Percentiles rank a stretch among this genome's conserved stretches.
Evolutionary conservation across 176 grass and related monocot genomes (phyloP).

Genomic region (Otatea glauca): DNA sequence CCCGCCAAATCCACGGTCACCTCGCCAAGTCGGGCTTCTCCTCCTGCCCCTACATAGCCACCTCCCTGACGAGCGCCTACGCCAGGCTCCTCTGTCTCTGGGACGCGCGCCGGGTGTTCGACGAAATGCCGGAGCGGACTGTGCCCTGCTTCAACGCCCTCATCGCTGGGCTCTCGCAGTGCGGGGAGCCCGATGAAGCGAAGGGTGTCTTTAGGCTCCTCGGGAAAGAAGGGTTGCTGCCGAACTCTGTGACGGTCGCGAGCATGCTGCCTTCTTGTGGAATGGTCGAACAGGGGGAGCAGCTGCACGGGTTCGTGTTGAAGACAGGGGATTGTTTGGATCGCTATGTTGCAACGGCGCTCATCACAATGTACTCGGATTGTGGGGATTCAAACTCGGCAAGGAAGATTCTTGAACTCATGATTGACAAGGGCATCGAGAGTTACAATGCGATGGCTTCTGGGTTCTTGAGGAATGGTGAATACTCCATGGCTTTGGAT

Average conservation of each 20-base stretch:
- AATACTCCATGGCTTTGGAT: conserved; percentile 33
- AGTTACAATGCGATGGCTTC: conserved; percentile 60
- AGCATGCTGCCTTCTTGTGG: conserved; percentile 40
- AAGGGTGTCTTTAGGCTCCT: neutral
- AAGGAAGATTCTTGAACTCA: conserved; percentile 31
- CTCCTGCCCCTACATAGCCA: neutral
- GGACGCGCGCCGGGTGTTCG: conserved; percentile 39
- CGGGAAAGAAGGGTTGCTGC: neutral
- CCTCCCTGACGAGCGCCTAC: conserved; percentile 31
- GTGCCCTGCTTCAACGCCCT: conserved; percentile 45
- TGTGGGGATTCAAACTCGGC: conserved; percentile 7
- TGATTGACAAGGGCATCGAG: conserved; percentile 37
- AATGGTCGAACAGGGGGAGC: conserved; percentile 17
- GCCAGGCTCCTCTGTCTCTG: conserved; percentile 6
- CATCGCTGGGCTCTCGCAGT: conserved; percentile 28
- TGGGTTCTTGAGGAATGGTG: conserved; percentile 26
- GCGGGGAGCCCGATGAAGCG: neutral
- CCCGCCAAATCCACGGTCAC: conserved; percentile 39
- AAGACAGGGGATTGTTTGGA: conserved; percentile 43
- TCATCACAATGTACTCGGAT: conserved; percentile 50
- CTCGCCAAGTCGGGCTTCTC: conserved; percentile 32
- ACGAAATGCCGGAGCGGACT: conserved; percentile 31
- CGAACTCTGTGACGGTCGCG: conserved; percentile 41
- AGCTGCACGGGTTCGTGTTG: conserved; percentile 45
- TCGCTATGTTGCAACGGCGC: conserved; percentile 39